Conservation (phyloP, 768 basidiomycete species). For the Cytidiella melzeri region DNA sequence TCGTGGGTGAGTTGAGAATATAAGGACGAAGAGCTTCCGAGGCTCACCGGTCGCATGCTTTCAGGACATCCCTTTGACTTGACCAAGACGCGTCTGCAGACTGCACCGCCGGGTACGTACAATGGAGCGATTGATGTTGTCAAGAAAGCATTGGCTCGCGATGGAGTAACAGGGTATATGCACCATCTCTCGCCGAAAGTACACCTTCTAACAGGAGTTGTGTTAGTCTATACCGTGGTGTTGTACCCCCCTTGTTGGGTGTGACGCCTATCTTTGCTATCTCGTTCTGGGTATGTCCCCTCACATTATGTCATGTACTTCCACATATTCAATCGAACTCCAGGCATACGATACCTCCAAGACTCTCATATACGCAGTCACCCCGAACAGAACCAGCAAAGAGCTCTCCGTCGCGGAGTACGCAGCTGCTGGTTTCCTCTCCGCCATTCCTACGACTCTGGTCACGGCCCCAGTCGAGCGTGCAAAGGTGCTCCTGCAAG, state of each 20-base stretch:
- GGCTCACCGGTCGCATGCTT: neutral
- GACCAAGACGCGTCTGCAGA: conserved; percentile 94
- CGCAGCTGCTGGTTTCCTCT: conserved; percentile 89
- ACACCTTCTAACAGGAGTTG: neutral
- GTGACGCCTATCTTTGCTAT: conserved; percentile 98
- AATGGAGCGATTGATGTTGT: conserved; percentile 92
- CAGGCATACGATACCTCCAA: conserved; percentile 95
- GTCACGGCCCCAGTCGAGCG: conserved; percentile 96
- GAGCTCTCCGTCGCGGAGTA: conserved; percentile 71
- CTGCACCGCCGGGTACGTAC: conserved; percentile 83
- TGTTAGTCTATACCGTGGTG: conserved; percentile 79
- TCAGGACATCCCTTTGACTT: conserved; percentile 96
- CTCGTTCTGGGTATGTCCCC: conserved; percentile 82
- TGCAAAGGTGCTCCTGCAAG: conserved; percentile 92
- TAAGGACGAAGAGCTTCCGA: neutral
- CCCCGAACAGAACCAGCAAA: conserved; percentile 68
- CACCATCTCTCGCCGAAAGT: neutral
- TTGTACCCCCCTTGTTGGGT: conserved; percentile 88
- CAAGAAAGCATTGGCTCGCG: conserved; percentile 81
- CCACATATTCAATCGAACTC: neutral
- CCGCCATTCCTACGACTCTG: conserved; percentile 86
- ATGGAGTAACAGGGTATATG: conserved; percentile 80
- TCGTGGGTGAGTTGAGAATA: conserved; percentile 64
- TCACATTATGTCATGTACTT: neutral
- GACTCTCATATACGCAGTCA: conserved; percentile 67